Evolutionary conservation across 2,329 filamentous ascomycete genomes (phyloP), one percentile per base, ranked within the genome.

Genomic region (Aspergillus jensenii): DNA sequence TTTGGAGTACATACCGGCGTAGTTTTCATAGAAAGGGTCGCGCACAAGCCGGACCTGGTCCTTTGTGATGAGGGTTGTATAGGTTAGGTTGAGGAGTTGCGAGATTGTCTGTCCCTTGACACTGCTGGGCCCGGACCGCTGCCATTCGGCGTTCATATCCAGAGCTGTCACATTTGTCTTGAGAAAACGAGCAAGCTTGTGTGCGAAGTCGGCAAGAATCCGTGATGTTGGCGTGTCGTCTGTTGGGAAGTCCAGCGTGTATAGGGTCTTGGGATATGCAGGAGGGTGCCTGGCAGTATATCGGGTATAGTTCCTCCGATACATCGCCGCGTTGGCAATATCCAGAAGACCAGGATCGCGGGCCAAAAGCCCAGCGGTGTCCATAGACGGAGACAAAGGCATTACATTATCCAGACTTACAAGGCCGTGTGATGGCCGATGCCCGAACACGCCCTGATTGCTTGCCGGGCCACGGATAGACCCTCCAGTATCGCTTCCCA

Each of bases 361-460:
- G 5, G 71, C 65, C 17, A 81, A 64, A 51, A 81, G 74, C 0
- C 79, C 80, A 0, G 77, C 69, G 0, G 79, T 82, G 51, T 83
- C 81, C 15, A 81, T 70, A 0, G 69, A 67, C 0, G 75, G 68
- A 0, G 72, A 74, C 1, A 82, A 63, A 0, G 80, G 78, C 76
- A 84, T 81, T 0, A 79, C 78, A 12, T 79, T 71, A 6, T 79
- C 76, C 1, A 84, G 70, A 8, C 72, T 65, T 0, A 84, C 75
- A 0, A 82, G 68, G 3, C 75, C 78, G 47, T 79, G 75, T 1
- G 78, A 78, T 2, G 81, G 81, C 4, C 81, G 68, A 52, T 82
- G 82, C 2, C 81, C 80, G 55, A 78, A 84, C 3, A 80, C 63
- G 4, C 81, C 81, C 62, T 83, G 78, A 0, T 78, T 76, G 51